phyloP scores from a whole-genome alignment of 345 rosid species.

The Eucalyptus cloeziana region DNA sequence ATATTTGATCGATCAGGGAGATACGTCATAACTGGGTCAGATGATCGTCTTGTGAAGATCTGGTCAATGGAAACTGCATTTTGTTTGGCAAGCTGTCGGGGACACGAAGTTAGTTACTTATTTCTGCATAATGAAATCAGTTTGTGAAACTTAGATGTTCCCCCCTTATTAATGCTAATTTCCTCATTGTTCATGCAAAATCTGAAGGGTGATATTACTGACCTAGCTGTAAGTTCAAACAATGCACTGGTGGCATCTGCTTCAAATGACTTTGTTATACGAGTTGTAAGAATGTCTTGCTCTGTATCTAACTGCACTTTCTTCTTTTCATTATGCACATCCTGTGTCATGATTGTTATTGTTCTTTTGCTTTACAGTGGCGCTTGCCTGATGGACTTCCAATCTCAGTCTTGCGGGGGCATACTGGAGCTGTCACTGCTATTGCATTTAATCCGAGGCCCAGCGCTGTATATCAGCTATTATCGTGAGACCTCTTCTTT shows the following conservation, averaged over 20 bases:
- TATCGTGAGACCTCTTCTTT: conserved; percentile 63
- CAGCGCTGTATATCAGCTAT: conserved; percentile 69
- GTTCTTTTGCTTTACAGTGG: conserved; percentile 51
- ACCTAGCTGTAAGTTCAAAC: conserved; percentile 94
- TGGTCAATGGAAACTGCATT: conserved; percentile 99
- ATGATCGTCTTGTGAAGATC: conserved; percentile 96
- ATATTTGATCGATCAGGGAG: conserved; percentile 95
- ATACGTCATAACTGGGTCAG: conserved; percentile 94
- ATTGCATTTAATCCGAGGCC: conserved; percentile 95
- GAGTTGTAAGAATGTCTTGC: conserved; percentile 58
- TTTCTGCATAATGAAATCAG: neutral
- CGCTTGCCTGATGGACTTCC: conserved; percentile 96
- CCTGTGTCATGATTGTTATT: neutral
- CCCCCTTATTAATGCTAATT: neutral
- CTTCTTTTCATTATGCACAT: neutral
- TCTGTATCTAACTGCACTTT: neutral
- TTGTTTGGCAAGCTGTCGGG: conserved; percentile 99
- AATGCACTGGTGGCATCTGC: conserved; percentile 94
- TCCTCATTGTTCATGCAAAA: neutral
- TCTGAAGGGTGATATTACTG: conserved; percentile 92
- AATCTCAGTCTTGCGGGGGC: conserved; percentile 90
- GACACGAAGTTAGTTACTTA: conserved; percentile 81
- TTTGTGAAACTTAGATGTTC: neutral
- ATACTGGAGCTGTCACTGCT: conserved; percentile 94
- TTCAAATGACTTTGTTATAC: conserved; percentile 92